Conservation (phyloP, 345 rosid genomes). For the Eucalyptus cloeziana region DNA sequence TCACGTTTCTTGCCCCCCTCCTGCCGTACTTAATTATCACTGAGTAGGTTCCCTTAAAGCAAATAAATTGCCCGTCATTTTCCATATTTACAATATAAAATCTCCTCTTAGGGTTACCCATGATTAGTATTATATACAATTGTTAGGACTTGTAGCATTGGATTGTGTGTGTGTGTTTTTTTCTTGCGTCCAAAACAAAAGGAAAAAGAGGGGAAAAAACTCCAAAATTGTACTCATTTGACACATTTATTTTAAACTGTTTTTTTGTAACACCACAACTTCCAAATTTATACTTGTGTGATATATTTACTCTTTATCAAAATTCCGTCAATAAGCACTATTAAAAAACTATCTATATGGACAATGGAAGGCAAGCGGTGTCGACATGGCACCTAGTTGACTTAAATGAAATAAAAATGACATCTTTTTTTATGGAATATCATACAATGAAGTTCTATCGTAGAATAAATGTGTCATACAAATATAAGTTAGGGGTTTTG, state of each 20-base stretch:
- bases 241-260: too few species aligned
- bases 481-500: neutral
- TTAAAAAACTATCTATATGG: too few species aligned
- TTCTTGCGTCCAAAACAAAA: neutral
- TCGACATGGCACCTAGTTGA: neutral
- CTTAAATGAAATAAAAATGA: too few species aligned
- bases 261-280: too few species aligned
- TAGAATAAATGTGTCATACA: too few species aligned
- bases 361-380: neutral
- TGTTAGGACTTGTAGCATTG: neutral
- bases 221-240: too few species aligned
- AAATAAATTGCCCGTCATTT: neutral
- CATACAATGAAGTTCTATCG: too few species aligned
- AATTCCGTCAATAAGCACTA: neutral
- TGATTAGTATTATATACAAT: neutral
- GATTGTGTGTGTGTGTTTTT: neutral
- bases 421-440: too few species aligned
- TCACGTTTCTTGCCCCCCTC: neutral
- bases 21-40: neutral
- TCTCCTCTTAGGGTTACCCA: neutral
- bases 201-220: neutral
- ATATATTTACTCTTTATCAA: too few species aligned
- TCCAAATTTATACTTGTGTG: rapidly evolving
- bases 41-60: neutral
- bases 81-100: neutral